Evolutionary conservation across 495 filamentous ascomycete genomes (phyloP).

Genomic region (Talaromyces stipitatus): DNA sequence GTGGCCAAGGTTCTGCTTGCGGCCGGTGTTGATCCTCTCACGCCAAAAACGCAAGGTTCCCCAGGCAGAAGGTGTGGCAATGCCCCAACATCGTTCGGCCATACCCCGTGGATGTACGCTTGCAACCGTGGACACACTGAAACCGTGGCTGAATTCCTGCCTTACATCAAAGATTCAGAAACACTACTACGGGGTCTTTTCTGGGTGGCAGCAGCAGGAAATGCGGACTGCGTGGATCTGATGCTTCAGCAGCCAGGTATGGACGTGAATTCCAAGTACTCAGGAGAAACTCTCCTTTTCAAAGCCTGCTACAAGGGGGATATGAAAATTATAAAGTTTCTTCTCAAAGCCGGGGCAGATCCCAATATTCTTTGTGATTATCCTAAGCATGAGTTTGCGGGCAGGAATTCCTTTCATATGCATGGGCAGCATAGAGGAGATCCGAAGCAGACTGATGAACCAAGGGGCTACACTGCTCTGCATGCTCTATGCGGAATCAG

Average conservation of each 20-base stretch:
- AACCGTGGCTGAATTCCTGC: conserved; percentile 12
- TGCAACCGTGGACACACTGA: conserved; percentile 10
- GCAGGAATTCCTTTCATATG: neutral
- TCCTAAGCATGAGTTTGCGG: neutral
- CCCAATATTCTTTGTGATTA: conserved; percentile 9
- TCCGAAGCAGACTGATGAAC: neutral
- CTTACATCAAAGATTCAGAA: conserved; percentile 6
- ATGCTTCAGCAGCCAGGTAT: conserved; percentile 10
- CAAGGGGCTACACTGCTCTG: conserved; percentile 13
- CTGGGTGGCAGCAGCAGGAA: conserved; percentile 11
- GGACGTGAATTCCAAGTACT: conserved; percentile 10
- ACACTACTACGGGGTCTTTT: conserved; percentile 4
- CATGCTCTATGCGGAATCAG: conserved; percentile 10
- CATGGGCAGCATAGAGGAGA: neutral
- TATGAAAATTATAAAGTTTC: conserved; percentile 7
- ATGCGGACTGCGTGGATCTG: conserved; percentile 5
- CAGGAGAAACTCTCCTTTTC: conserved; percentile 8
- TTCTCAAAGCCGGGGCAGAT: conserved; percentile 18
- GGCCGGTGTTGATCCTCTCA: conserved; percentile 22
- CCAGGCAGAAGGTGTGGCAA: conserved; percentile 13
- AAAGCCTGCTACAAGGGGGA: conserved; percentile 11
- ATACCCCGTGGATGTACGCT: conserved; percentile 16
- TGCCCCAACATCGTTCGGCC: conserved; percentile 7
- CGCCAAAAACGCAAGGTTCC: conserved; percentile 16
- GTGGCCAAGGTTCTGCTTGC: conserved; percentile 16